Evolutionary conservation across 2,329 filamentous ascomycete genomes (phyloP), one percentile per base, ranked within the genome.

Genomic region (Stagonosporopsis vannaccii): DNA sequence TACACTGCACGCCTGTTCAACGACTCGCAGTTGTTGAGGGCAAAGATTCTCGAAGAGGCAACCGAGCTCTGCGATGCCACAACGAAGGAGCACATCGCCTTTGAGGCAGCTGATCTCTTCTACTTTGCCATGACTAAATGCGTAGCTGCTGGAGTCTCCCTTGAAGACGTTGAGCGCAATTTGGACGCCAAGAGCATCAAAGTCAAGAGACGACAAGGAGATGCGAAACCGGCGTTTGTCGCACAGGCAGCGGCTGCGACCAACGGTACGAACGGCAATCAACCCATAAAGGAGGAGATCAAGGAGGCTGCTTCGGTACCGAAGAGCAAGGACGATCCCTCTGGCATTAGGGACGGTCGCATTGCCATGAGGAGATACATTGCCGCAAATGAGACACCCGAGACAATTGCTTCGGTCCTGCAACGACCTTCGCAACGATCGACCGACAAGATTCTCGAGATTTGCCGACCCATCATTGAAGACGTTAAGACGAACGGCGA

Each of bases 21-120:
- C 17, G 95, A 99, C 62, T 86, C 91, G 66, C 93, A 96, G 75
- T 84, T 99, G 51, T 79, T 97, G 50, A 85, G 91, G 39, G 95
- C 95, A 3, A 99, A 99, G 83, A 97, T 99, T 52, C 96, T 98
- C 87, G 95, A 99, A 77, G 95, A 99, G 76, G 95, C 95, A 0
- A 91, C 96, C 71, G 95, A 99, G 79, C 84, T 99, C 37, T 97
- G 94, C 71, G 87, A 95, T 62, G 94, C 95, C 15, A 87, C 87
- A 63, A 88, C 87, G 0, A 90, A 90, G 58, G 84, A 93, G 60
- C 90, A 98, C 13, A 85, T 97, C 60, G 92, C 95, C 2, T 96
- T 96, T 61, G 95, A 99, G 77, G 92, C 95, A 8, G 95, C 95
- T 0, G 95, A 99, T 72, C 80, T 99, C 52, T 87, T 99, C 49